Conservation (phyloP, 83 land plant species). For the Thuja plicata region DNA sequence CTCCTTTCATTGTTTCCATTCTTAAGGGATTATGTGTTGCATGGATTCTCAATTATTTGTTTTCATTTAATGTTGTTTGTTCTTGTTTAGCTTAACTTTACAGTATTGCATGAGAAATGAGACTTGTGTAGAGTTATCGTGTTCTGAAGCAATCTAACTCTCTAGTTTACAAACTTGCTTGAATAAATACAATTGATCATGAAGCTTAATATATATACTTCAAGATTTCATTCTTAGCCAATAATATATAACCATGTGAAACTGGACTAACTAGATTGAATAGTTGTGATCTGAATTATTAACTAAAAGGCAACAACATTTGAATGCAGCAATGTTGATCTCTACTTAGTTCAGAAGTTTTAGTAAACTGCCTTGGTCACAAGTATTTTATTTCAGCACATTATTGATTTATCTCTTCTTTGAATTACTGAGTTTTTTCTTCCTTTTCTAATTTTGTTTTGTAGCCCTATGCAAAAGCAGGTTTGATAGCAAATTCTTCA, state of each 20-base stretch:
- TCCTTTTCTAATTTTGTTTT: background rate
- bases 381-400: background rate
- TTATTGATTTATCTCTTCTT: background rate
- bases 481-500: slow-evolving; percentile 10
- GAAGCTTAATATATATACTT: background rate
- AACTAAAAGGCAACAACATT: background rate
- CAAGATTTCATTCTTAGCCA: background rate
- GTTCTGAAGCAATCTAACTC: background rate
- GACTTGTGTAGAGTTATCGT: background rate
- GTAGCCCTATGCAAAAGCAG: slow-evolving; percentile 11
- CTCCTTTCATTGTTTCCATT: background rate
- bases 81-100: background rate
- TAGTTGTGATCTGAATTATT: background rate
- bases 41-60: background rate
- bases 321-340: background rate
- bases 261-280: background rate
- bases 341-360: background rate
- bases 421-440: background rate
- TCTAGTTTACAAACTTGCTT: background rate
- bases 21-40: background rate
- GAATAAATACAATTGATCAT: background rate
- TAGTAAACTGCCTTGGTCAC: background rate
- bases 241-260: background rate
- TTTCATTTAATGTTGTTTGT: background rate
- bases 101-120: background rate